Evolutionary conservation across 2,329 filamentous ascomycete genomes (phyloP), one percentile per base, ranked within the genome.

Genomic region (Myriosclerotinia duriaeana): DNA sequence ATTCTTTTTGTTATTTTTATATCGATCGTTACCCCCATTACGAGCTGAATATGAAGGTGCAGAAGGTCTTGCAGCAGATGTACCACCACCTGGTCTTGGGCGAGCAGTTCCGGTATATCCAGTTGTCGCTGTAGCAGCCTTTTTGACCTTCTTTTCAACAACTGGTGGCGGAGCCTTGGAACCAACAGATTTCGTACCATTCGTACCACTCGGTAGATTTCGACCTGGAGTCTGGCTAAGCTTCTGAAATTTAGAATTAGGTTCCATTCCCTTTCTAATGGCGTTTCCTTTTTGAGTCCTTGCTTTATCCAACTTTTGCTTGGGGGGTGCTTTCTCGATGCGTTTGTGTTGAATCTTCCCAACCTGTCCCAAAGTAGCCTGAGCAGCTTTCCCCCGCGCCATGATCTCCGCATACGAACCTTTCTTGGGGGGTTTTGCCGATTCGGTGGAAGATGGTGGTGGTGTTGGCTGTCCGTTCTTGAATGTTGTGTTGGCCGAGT

Each of bases 281-380:
- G 69, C 72, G 38, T 71, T 71, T 20, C 67, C 64, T 42, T 71
- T 73, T 62, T 71, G 68, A 11, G 69, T 65, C 67, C 69, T 74
- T 68, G 72, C 67, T 38, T 74, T 74, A 63, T 75, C 72, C 20
- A 73, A 77, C 67, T 81, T 79, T 38, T 84, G 82, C 68, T 87
- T 89, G 68, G 79, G 81, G 8, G 83, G 78, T n/a, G 83, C 78
- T 73, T 87, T 89, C 71, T 90, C 89, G 1, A 87, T 84, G 26
- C 88, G 83, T 75, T 92, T 92, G 77, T 92, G 89, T 75, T 91
- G 89, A 71, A 92, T 91, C 72, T 86, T 87, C 65, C 89, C 89
- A 34, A 89, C 82, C 71, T 84, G 84, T 22, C 64, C 84, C 79
- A 86, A 84, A 52, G 79, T 80, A 50, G 80, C 81, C 73, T 90